These are phyloP conservation scores for Sclerotinia sclerotiorum DNA, from an alignment of 2,329 filamentous ascomycete species.

Conservation along the genomic window DNA sequence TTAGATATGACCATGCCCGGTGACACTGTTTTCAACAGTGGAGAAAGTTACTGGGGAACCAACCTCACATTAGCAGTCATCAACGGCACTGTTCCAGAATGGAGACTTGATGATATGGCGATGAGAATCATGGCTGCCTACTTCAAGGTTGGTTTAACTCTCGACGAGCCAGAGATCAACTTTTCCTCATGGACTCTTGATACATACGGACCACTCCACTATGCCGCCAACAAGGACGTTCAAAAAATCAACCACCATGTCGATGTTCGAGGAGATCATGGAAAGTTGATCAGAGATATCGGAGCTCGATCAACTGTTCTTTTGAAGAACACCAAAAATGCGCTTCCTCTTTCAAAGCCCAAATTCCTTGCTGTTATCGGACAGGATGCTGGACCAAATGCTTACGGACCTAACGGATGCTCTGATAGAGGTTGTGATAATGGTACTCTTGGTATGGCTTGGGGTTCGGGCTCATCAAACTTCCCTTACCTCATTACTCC, in stretches of 20 bases:
- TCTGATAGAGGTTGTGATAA: constrained; percentile 60
- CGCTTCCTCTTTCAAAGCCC: constrained; percentile 76
- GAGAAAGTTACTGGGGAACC: constrained; percentile 65
- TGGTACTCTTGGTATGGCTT: constrained; percentile 71
- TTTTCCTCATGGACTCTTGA: constrained; percentile 86
- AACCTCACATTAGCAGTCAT: constrained; percentile 86
- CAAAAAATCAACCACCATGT: constrained; percentile 77
- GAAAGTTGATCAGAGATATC: constrained; percentile 68
- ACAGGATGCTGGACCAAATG: constrained; percentile 76
- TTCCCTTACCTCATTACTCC: constrained; percentile 80
- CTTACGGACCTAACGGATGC: constrained; percentile 50
- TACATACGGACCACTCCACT: constrained; percentile 45
- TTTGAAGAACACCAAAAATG: constrained; percentile 75
- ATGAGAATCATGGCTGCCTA: constrained; percentile 75
- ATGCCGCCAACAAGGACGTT: constrained; percentile 56
- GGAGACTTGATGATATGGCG: constrained; percentile 88
- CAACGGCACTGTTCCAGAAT: constrained; percentile 86
- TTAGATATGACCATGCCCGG: constrained; percentile 84
- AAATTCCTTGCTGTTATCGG: constrained; percentile 76
- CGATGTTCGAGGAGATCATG: constrained; percentile 78
- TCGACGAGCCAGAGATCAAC: constrained; percentile 59
- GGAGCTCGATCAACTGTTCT: constrained; percentile 81
- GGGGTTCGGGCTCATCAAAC: constrained; percentile 73
- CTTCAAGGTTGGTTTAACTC: constrained; percentile 62
- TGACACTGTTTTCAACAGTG: constrained; percentile 74